Conservation (phyloP, 805 yeast species). For the Sungouiozyma ichnusensis region DNA sequence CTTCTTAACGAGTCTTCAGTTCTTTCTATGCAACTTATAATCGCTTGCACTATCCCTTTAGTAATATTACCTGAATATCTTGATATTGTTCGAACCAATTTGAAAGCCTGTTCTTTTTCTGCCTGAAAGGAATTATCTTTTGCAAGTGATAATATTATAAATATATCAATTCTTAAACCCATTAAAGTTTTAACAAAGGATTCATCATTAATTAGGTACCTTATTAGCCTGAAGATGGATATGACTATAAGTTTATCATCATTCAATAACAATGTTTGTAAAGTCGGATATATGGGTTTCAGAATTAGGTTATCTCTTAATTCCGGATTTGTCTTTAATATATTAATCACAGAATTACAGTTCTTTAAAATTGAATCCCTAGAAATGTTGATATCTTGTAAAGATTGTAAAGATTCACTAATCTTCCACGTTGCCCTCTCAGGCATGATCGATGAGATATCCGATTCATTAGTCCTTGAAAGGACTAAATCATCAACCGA, state of each 20-base stretch:
- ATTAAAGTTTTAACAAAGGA: conserved; percentile 46
- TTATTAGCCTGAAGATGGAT: conserved; percentile 63
- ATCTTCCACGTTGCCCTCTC: conserved; percentile 30
- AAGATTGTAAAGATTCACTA: conserved; percentile 27
- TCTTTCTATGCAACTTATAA: conserved; percentile 55
- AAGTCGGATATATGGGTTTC: conserved; percentile 43
- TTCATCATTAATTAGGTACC: conserved; percentile 48
- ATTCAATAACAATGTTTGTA: conserved; percentile 52
- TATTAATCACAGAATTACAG: conserved; percentile 53
- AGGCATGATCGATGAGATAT: conserved; percentile 4
- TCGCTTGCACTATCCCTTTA: conserved; percentile 55
- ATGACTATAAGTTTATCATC: conserved; percentile 54
- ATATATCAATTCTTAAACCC: conserved; percentile 47
- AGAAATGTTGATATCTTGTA: conserved; percentile 21
- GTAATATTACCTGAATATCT: conserved; percentile 49
- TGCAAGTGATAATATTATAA: conserved; percentile 53
- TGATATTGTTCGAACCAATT: conserved; percentile 52
- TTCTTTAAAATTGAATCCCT: conserved; percentile 32
- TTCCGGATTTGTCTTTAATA: conserved; percentile 47
- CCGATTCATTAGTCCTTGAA: background rate
- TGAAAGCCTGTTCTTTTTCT: conserved; percentile 72
- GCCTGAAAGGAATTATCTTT: conserved; percentile 42
- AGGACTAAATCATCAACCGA: background rate
- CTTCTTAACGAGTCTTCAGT: conserved; percentile 40
- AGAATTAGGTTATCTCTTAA: conserved; percentile 56